Conservation (phyloP, 352 stramenopile species). For the Phytopythium ostracodes region DNA sequence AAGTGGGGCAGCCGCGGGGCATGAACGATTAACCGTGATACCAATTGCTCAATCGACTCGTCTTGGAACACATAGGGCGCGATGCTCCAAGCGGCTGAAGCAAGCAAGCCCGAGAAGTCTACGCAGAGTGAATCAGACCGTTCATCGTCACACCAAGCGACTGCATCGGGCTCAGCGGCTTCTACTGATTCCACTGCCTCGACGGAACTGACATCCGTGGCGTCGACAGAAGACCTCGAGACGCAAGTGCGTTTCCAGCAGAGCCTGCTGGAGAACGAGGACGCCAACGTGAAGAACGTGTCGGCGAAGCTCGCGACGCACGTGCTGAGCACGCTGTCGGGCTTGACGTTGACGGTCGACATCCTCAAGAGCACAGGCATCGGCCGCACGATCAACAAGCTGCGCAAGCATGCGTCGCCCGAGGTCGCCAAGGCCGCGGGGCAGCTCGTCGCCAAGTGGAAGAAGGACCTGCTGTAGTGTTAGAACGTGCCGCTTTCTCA, state of each 20-base stretch:
- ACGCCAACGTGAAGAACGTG: constrained; percentile 65
- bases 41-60: background rate
- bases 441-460: constrained; percentile 80
- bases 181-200: background rate
- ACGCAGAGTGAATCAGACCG: background rate
- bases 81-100: background rate
- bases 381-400: constrained; percentile 83
- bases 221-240: constrained; percentile 47
- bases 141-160: no score
- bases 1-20: background rate
- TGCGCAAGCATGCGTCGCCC: constrained; percentile 67
- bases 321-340: constrained; percentile 63
- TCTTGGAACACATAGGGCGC: background rate
- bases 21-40: background rate
- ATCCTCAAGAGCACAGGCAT: constrained; percentile 82
- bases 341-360: constrained; percentile 73
- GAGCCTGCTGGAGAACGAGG: constrained; percentile 66
- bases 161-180: background rate
- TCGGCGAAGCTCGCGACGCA: constrained; percentile 60
- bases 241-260: constrained; percentile 70
- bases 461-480: constrained; percentile 72
- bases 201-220: constrained; percentile 13
- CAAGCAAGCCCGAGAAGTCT: background rate
- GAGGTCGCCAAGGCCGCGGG: constrained; percentile 63
- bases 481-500: background rate